Conservation (phyloP, 116 monocot genomes). For the Posidonia oceanica region DNA sequence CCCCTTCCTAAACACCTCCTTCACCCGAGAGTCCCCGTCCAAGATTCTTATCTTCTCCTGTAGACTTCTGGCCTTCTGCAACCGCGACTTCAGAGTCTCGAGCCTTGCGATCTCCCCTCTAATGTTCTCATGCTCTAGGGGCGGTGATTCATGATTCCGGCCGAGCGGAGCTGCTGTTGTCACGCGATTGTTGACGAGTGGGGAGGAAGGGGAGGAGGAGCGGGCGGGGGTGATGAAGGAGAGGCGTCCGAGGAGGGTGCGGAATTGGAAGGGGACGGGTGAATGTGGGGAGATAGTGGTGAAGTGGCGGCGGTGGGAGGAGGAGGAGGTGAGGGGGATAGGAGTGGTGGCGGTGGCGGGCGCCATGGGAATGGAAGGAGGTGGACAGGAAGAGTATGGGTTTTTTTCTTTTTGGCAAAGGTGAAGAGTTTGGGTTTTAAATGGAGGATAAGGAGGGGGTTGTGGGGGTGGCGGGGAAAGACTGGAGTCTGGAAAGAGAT, state of each 20-base stretch:
- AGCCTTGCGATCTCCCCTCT: conserved; percentile 52
- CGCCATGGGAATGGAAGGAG: background rate
- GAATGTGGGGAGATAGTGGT: background rate
- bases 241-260: background rate
- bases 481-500: background rate
- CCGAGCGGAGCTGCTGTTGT: conserved; percentile 53
- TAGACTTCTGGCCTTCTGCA: conserved; percentile 23
- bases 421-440: background rate
- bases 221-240: background rate
- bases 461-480: background rate
- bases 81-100: conserved; percentile 25
- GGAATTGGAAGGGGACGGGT: background rate
- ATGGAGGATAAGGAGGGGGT: background rate
- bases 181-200: conserved; percentile 14
- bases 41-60: conserved; percentile 39
- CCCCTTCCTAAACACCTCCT: conserved; percentile 12
- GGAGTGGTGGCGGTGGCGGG: conserved; percentile 1
- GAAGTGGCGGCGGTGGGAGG: conserved; percentile 4
- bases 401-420: no score
- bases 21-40: conserved; percentile 62
- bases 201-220: conserved; percentile 10
- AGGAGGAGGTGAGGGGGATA: conserved; percentile 2
- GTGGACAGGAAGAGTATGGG: background rate
- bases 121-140: conserved; percentile 26
- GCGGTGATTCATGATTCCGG: conserved; percentile 16